A percentile compares a stretch with the other conserved stretches of the same genome.
These are phyloP conservation scores for Pseudogymnoascus sp. DNA, from an alignment of 2,329 filamentous ascomycete genomes.

Conservation along the genomic window DNA sequence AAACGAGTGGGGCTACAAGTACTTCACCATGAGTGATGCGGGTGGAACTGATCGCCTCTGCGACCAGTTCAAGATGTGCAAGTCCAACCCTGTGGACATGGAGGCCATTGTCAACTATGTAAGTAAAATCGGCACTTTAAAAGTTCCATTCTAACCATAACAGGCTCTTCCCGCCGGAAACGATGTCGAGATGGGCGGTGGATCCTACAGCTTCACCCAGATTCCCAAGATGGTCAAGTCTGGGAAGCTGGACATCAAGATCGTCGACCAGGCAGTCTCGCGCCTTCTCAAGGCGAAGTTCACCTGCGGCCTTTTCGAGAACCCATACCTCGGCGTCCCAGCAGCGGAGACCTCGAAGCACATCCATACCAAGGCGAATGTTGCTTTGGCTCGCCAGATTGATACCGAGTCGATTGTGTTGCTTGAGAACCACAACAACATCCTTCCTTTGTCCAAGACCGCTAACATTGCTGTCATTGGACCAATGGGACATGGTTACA, in stretches of 20 bases:
- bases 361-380: slow-evolving; percentile 63
- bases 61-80: slow-evolving; percentile 57
- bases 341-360: slow-evolving; percentile 48
- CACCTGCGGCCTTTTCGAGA: slow-evolving; percentile 63
- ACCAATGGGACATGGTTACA: slow-evolving; percentile 64
- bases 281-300: slow-evolving; percentile 64
- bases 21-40: slow-evolving; percentile 59
- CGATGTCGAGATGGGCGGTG: slow-evolving; percentile 72
- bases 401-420: slow-evolving; percentile 75
- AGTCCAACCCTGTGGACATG: slow-evolving; percentile 52
- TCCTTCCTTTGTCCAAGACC: slow-evolving; percentile 60
- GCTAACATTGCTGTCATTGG: slow-evolving; percentile 69
- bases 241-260: slow-evolving; percentile 51
- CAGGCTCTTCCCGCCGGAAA: slow-evolving; percentile 60
- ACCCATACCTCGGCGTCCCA: slow-evolving; percentile 55
- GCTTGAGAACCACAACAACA: slow-evolving; percentile 65
- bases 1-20: slow-evolving; percentile 67
- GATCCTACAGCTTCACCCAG: slow-evolving; percentile 61
- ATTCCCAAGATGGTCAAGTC: slow-evolving; percentile 59
- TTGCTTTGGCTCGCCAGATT: slow-evolving; percentile 63
- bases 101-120: slow-evolving; percentile 57
- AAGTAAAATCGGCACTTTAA: slow-evolving; percentile 16
- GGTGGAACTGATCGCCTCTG: slow-evolving; percentile 65
- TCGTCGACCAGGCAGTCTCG: slow-evolving; percentile 61
- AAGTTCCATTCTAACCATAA: not conserved